Conservation (phyloP, 208 protist species). For the Spongospora subterranea region DNA sequence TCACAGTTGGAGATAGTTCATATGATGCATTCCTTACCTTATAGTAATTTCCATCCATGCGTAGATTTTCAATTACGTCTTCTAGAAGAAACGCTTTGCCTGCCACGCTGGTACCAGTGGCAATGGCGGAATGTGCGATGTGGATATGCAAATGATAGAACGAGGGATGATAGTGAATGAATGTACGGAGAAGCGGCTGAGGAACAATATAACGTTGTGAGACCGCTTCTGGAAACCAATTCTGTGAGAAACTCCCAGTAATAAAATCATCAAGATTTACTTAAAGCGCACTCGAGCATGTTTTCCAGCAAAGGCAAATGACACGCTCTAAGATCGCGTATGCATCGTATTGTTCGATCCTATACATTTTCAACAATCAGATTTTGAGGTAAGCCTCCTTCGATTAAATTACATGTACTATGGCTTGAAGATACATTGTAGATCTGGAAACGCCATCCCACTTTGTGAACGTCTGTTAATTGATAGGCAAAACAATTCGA, state of each 20-base stretch:
- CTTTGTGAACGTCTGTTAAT: background rate
- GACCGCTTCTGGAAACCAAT: conserved; percentile 44
- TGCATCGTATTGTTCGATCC: conserved; percentile 13
- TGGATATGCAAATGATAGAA: conserved; percentile 67
- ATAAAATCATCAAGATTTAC: conserved; percentile 9
- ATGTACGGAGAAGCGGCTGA: conserved; percentile 50
- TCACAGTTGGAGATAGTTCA: background rate
- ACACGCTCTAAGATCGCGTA: conserved; percentile 58
- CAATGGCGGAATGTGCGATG: conserved; percentile 41
- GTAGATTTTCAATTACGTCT: conserved; percentile 67
- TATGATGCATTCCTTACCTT: background rate
- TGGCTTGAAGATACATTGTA: conserved; percentile 52
- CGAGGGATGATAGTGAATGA: conserved; percentile 65
- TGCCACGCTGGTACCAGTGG: background rate
- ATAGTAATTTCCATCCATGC: background rate
- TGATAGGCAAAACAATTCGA: background rate
- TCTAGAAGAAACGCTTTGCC: conserved; percentile 62
- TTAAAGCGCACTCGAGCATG: background rate
- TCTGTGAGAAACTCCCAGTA: too few relatives aligned
- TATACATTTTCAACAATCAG: background rate
- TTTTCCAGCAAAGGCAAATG: conserved; percentile 63
- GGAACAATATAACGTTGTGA: conserved; percentile 57
- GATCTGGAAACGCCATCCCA: conserved; percentile 10
- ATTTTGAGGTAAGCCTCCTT: too few relatives aligned
- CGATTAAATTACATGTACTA: background rate